A percentile compares a stretch with the other conserved stretches of the same genome.
Evolutionary conservation across 768 basidiomycete species (phyloP).

Genomic region (Leccinum uliginosum): DNA sequence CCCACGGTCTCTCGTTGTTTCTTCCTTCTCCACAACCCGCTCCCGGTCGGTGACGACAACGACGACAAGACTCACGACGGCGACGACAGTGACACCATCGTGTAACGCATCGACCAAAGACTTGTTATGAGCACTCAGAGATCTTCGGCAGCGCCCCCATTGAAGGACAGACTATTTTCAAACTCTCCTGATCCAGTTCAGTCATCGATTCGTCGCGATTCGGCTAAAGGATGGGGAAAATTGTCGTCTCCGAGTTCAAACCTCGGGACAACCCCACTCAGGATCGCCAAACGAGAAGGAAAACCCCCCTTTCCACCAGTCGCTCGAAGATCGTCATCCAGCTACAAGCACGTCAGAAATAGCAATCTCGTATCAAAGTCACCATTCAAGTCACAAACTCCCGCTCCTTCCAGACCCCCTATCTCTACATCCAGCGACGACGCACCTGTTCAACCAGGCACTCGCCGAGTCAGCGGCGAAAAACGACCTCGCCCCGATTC

Average conservation of each 20-base stretch:
- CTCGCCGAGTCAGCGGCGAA: constrained; percentile 65
- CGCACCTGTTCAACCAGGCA: constrained; percentile 11
- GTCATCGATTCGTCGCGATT: constrained; percentile 58
- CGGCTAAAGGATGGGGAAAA: constrained; percentile 60
- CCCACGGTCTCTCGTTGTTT: constrained; percentile 25
- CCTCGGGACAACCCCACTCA: constrained; percentile 54
- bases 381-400: constrained; percentile 70
- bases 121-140: constrained; percentile 27
- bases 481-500: constrained; percentile 72
- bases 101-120: background rate
- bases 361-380: constrained; percentile 84
- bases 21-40: constrained; percentile 9
- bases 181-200: constrained; percentile 64
- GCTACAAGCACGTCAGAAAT: constrained; percentile 72
- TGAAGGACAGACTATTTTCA: constrained; percentile 57
- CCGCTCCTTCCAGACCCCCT: constrained; percentile 38
- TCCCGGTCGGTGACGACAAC: constrained; percentile 9
- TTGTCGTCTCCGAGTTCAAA: constrained; percentile 33
- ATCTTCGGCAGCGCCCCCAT: constrained; percentile 37
- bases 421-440: constrained; percentile 8
- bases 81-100: constrained; percentile 15
- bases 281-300: constrained; percentile 69
- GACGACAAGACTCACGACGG: constrained; percentile 19
- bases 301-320: constrained; percentile 44
- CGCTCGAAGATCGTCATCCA: constrained; percentile 69